Base-by-base conservation (phyloP, 1,139 yeast species). In the Blastobotrys elegans region DNA sequence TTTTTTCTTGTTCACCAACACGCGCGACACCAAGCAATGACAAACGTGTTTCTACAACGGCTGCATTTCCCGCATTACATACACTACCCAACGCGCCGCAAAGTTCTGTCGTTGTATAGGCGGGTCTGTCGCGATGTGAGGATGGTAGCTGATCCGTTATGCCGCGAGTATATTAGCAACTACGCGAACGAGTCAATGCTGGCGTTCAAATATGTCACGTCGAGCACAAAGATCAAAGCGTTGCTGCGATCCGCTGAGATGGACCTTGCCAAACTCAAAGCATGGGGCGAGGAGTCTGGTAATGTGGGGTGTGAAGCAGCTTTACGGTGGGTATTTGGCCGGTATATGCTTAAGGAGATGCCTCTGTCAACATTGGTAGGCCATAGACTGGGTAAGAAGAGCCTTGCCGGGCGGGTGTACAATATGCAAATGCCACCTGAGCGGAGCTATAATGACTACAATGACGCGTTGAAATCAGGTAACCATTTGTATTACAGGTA, bases 61-160 rank as follows among this genome's bases (percentile, higher is more conserved):
- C 40, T 30, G 10, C 59, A 57, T 36, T 51, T 54, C 43, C 61
- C 60, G 7, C 60, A 55, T 33, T 58, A 46, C 41, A 45, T 50
- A 10, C 35, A 48, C 29, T 29, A 17, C 11, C 22, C 22, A 8
- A 52, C 60, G 5, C 46, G 52, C 13, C 14, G 41, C 2, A 27
- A 32, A 10, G 57, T 55, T 1, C 44, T 59, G 24, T 8, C 36
- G 7, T 30, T 50, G 21, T 59, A 58, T 42, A 49, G 50, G 18
- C 50, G 40, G 30, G 50, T 57, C 3, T 40, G 41, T 16, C 49
- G 53, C 8, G 53, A 54, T 24, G 42, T 51, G 8, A 35, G 43
- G 8, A 31, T 31, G 37, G 54, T 53, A 29, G 39, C 54, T 24
- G 62, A 59, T 30, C 61, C 61, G n/a, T 41, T 56, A 18, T 50